phyloP scores from a whole-genome alignment of 2,329 filamentous ascomycete species.

The Ceratocystis huliohia region DNA sequence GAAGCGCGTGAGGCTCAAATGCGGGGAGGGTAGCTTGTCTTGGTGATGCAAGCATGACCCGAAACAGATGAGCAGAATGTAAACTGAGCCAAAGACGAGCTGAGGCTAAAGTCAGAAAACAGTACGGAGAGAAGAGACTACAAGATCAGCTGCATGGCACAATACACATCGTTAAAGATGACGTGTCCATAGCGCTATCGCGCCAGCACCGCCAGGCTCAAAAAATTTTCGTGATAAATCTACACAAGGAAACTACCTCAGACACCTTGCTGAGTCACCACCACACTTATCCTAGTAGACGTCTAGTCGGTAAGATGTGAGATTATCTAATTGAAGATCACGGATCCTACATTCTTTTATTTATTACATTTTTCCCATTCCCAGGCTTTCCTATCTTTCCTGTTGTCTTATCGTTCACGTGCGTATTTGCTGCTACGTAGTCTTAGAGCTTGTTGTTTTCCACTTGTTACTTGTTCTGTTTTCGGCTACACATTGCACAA shows the following conservation, averaged over 20 bases:
- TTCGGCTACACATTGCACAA: not conserved
- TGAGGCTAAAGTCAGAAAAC: not conserved
- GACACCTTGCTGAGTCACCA: not conserved
- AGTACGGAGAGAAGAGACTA: not conserved
- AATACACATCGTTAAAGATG: not conserved
- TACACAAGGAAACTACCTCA: not conserved
- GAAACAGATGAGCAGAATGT: not conserved
- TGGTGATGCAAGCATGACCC: not conserved
- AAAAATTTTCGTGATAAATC: not conserved
- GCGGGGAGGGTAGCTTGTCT: not conserved
- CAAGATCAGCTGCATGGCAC: not conserved
- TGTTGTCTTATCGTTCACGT: not conserved
- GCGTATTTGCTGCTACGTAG: not conserved
- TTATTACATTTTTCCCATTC: not conserved
- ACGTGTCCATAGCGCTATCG: not conserved
- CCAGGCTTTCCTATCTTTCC: not conserved
- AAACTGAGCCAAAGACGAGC: not conserved
- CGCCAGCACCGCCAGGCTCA: not conserved
- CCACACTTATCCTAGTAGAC: not conserved
- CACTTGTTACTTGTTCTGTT: not conserved
- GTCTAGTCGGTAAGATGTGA: not conserved
- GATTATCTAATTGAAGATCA: not conserved
- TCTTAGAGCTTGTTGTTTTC: not conserved
- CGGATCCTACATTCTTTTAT: not conserved
- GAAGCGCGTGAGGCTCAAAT: conserved; percentile 1